phyloP scores from a whole-genome alignment of 306 rosid species.

The Quercus wislizeni region DNA sequence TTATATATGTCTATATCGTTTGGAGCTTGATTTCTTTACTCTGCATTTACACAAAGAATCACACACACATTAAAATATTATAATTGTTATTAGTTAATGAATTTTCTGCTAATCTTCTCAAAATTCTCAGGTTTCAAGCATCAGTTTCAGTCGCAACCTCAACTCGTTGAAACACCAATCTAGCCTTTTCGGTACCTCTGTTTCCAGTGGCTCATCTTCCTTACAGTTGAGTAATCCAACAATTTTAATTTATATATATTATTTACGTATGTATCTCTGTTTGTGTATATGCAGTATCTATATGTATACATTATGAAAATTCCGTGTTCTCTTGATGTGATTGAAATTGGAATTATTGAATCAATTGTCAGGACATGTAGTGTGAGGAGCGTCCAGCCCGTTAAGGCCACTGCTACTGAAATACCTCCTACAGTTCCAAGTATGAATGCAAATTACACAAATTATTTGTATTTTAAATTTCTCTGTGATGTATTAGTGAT shows the following conservation, averaged over 20 bases:
- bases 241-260: not conserved
- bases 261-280: not conserved
- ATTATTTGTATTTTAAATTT: not conserved
- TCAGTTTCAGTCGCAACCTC: constrained; percentile 37
- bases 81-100: not conserved
- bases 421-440: constrained; percentile 69
- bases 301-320: not conserved
- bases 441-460: constrained; percentile 38
- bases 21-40: not conserved
- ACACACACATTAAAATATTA: not conserved
- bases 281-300: not conserved
- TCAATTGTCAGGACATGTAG: constrained; percentile 40
- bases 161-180: constrained; percentile 38
- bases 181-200: constrained; percentile 50
- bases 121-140: constrained; percentile 47
- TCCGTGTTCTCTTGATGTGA: constrained; percentile 10
- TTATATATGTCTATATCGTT: not conserved
- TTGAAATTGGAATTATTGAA: not conserved
- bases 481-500: not conserved
- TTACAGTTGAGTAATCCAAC: constrained; percentile 56
- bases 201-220: constrained; percentile 49
- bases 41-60: no score
- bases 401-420: constrained; percentile 94
- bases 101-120: constrained; percentile 14
- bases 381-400: constrained; percentile 47